These are phyloP conservation scores for Pythium aquatile DNA, from an alignment of 352 stramenopile genomes.

Conservation along the genomic window DNA sequence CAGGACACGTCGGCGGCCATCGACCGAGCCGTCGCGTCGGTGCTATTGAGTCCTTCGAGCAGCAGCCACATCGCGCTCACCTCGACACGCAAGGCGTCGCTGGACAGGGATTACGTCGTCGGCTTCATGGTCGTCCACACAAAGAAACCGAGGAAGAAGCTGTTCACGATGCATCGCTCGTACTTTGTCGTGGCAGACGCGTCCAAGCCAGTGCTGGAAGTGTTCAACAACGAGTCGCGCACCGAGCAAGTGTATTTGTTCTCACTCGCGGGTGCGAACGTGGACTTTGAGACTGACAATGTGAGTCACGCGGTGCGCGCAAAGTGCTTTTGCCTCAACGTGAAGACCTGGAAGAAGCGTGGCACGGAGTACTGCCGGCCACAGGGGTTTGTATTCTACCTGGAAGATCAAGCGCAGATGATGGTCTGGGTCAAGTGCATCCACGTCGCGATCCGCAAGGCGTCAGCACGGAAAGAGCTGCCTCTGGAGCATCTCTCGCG, in stretches of 20 bases:
- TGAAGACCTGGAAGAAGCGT: constrained; percentile 69
- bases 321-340: constrained; percentile 76
- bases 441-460: constrained; percentile 58
- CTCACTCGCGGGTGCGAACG: constrained; percentile 48
- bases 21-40: constrained; percentile 19
- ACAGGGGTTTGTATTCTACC: constrained; percentile 73
- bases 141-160: constrained; percentile 59
- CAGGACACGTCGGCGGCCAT: constrained; percentile 4
- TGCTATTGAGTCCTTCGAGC: constrained; percentile 3
- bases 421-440: constrained; percentile 79
- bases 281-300: constrained; percentile 71
- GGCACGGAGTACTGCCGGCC: constrained; percentile 52
- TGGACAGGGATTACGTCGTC: constrained; percentile 45
- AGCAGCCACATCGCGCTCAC: constrained; percentile 16
- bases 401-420: constrained; percentile 67
- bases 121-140: constrained; percentile 61
- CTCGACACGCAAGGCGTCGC: constrained; percentile 24
- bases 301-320: constrained; percentile 60
- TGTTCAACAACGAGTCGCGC: constrained; percentile 60
- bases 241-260: constrained; percentile 59
- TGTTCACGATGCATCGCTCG: constrained; percentile 46
- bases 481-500: constrained; percentile 42
- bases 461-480: constrained; percentile 25
- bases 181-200: constrained; percentile 55
- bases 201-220: constrained; percentile 51